Evolutionary conservation across 1,284 basidiomycete species (phyloP).

Genomic region (Cryptococcus depauperatus): DNA sequence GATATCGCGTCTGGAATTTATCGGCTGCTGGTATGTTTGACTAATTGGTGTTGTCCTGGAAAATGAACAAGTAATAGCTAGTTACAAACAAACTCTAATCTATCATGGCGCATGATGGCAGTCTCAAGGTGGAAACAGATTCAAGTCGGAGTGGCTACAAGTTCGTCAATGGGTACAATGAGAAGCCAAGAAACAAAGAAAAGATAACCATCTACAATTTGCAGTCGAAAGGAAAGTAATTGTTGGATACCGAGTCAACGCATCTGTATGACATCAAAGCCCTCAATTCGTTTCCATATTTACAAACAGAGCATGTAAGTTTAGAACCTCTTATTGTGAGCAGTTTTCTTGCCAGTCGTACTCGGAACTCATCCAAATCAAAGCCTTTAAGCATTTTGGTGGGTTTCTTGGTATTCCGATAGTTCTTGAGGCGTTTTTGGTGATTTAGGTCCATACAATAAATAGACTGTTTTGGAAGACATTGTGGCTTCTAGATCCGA

Average conservation of each 20-base stretch:
- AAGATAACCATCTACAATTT: slow-evolving; percentile 19
- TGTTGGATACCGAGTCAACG: slow-evolving; percentile 9
- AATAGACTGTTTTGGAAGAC: slow-evolving; percentile 11
- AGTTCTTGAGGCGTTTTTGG: slow-evolving; percentile 17
- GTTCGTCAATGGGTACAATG: too few species aligned
- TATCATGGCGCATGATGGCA: too few species aligned
- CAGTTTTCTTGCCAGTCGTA: background rate
- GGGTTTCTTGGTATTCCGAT: slow-evolving; percentile 16
- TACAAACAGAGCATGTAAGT: slow-evolving; percentile 15
- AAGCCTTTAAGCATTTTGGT: slow-evolving; percentile 18
- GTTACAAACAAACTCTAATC: too few species aligned
- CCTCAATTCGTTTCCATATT: slow-evolving; percentile 13
- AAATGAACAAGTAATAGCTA: too few species aligned
- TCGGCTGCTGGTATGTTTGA: too few species aligned
- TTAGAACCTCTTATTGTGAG: slow-evolving; percentile 21
- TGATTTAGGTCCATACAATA: slow-evolving; percentile 16
- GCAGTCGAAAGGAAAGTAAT: slow-evolving; percentile 6
- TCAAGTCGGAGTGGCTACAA: too few species aligned
- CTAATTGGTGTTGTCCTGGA: too few species aligned
- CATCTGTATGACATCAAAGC: slow-evolving; percentile 21
- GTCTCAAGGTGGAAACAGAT: too few species aligned
- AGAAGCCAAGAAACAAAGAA: too few species aligned
- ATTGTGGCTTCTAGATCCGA: slow-evolving; percentile 18
- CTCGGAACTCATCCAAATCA: background rate
- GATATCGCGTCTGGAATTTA: too few species aligned